Evolutionary conservation across 176 grass and related monocot genomes (phyloP).

Genomic region (Alopecurus myosuroides): DNA sequence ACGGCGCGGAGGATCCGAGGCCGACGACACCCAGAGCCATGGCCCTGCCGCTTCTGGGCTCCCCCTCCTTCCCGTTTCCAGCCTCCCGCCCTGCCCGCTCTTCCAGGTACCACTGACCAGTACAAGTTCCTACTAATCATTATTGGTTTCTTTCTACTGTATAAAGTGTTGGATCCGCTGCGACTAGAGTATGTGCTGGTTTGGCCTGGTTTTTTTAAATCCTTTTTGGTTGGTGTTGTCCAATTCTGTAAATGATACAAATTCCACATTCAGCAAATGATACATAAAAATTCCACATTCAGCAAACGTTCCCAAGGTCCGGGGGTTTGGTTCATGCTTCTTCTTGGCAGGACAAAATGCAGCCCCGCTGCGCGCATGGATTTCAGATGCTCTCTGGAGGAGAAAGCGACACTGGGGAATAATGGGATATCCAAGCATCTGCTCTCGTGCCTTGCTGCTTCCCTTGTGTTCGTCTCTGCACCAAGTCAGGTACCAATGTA

Average conservation of each 20-base stretch:
- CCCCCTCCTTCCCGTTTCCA: background rate
- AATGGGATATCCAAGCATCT: slow-evolving; percentile 34
- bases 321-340: too few relatives aligned
- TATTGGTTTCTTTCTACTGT: background rate
- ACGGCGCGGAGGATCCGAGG: background rate
- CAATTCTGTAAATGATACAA: background rate
- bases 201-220: background rate
- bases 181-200: background rate
- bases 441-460: slow-evolving; percentile 58
- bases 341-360: slow-evolving; percentile 13
- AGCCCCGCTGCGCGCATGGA: background rate
- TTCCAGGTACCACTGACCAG: background rate
- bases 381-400: slow-evolving; percentile 8
- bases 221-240: background rate
- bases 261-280: background rate
- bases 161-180: background rate
- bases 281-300: too few relatives aligned
- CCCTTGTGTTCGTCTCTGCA: slow-evolving; percentile 44
- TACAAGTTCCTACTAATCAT: background rate
- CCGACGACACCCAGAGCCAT: background rate
- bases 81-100: background rate
- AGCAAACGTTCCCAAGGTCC: too few relatives aligned
- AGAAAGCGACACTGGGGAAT: background rate
- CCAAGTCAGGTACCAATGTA: slow-evolving; percentile 47
- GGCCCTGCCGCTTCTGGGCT: background rate